Base-by-base conservation (phyloP, 345 rosid genomes). In the Excoecaria cochinchinensis region DNA sequence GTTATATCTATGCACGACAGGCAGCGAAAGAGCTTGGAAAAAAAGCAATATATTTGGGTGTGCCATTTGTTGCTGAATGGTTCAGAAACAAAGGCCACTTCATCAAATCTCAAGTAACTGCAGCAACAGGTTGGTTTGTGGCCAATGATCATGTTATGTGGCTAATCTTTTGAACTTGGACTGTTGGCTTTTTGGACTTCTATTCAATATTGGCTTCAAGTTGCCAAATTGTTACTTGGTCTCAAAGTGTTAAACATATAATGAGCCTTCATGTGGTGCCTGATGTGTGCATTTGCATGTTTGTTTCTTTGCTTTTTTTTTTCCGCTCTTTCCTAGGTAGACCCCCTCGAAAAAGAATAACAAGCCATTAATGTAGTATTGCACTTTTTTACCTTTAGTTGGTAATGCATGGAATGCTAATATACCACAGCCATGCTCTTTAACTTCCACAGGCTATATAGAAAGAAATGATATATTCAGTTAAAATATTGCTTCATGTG, bases 11-110 rank as follows among this genome's bases (percentile, higher is more conserved):
- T 79, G 91, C 75, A 76, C 87, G 99, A 78, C 98, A 93, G 82
- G 95, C 97, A 8, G 98, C 99, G 12, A 92, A 90, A 85, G 99
- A 95, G 84, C 98, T 95, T 55, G 98, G 99, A 64, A 95, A 92
- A 82, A 92, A 95, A 81, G 94, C 91, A 1, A 89, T 85, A 31
- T 89, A 87, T 79, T 84, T 95, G 47, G 97, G 97, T 72, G 89
- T 92, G 76, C 99, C 99, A 24, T 95, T 95, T 24, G 59, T 95
- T 71, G 99, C 99, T 13, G 99, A 95, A 83, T 95, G 99, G 99
- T 92, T 95, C 81, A 91, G 99, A 85, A 91, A 90, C 84, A 92
- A 95, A 83, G 99, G 97, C 56, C 99, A 94, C 71, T 87, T 81
- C 74, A 90, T 92, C 74, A 95, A 95, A 84, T 95, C 99, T 79